A percentile compares a stretch with the other conserved stretches of the same genome.
phyloP scores from a whole-genome alignment of 2,329 filamentous ascomycete genomes.

The Curvularia spicifera region DNA sequence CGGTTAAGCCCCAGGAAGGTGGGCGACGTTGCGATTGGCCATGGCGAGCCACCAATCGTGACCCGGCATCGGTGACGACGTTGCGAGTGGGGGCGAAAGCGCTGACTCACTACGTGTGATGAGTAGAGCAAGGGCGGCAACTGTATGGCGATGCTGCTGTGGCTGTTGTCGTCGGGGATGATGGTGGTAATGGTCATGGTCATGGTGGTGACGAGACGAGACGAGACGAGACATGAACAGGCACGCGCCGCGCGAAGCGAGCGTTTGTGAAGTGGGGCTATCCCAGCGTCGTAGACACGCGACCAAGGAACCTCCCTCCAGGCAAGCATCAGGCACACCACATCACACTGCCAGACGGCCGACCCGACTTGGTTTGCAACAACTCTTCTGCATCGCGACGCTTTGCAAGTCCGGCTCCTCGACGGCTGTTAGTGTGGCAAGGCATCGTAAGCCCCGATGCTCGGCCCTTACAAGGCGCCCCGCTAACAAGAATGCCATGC shows the following conservation, averaged over 20 bases:
- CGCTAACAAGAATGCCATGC: constrained; percentile 2
- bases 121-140: constrained; percentile 2
- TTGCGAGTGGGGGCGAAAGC: neutral
- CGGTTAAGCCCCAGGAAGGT: neutral
- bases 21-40: constrained; percentile 2
- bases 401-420: constrained; percentile 8
- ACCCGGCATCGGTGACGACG: neutral
- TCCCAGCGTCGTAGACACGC: no score
- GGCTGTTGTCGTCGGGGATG: neutral
- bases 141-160: neutral
- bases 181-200: neutral
- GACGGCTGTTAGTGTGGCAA: constrained; percentile 16
- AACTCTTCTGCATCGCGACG: neutral
- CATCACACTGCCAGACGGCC: neutral
- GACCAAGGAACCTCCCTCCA: neutral
- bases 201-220: neutral
- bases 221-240: constrained; percentile 1
- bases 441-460: constrained; percentile 15
- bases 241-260: constrained; percentile 14
- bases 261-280: constrained; percentile 1
- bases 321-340: constrained; percentile 5
- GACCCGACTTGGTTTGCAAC: neutral
- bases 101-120: neutral
- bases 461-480: constrained; percentile 19
- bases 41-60: neutral